Evolutionary conservation across 768 basidiomycete genomes (phyloP), one percentile per base, ranked within the genome.

Genomic region (Cystobasidium ongulense): DNA sequence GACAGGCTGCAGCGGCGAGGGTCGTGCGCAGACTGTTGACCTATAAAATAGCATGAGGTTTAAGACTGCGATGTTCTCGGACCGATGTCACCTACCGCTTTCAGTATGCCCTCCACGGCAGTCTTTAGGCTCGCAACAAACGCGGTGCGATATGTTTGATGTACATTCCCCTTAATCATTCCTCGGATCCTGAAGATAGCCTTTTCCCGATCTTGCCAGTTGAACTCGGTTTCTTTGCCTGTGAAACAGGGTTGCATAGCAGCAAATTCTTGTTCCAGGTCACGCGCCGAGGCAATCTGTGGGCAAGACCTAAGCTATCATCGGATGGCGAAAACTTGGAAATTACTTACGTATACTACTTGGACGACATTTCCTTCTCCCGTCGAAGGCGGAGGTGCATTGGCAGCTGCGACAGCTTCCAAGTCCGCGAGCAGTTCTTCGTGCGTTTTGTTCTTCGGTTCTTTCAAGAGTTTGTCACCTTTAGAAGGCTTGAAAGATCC

Each of bases 151-250:
- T 88, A 92, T 71, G 89, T 86, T 36, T 83, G 80, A 80, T 90
- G 88, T 1, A 89, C 90, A 31, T 67, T 52, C 31, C 92, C 92
- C 79, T 88, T 89, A 71, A 97, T 82, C 73, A 75, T 73, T 21
- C 74, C 74, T 61, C 68, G 35, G 1, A 75, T 64, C 7, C 68
- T 29, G 33, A 59, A 59, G 46, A 75, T 75, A 17, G 35, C 57
- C 35, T 71, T 75, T 75, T 99, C 95, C 73, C 95, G 86, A 33
- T 84, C 83, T 52, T 86, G 84, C 95, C 95, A 99, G 77, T 99
- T 99, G 76, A 94, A 91, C 80, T 99, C 95, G 0, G 90, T 90
- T 82, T 99, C 95, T 82, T 87, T 95, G n/a, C 95, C 96, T 89
- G 92, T 75, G 1, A 96, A 98, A 36, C 85, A 82, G 66, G 89